A percentile compares a stretch with the other conserved stretches of the same genome.
These are phyloP conservation scores for Perilla frutescens DNA, from an alignment of 257 asterid species.

Conservation along the genomic window DNA sequence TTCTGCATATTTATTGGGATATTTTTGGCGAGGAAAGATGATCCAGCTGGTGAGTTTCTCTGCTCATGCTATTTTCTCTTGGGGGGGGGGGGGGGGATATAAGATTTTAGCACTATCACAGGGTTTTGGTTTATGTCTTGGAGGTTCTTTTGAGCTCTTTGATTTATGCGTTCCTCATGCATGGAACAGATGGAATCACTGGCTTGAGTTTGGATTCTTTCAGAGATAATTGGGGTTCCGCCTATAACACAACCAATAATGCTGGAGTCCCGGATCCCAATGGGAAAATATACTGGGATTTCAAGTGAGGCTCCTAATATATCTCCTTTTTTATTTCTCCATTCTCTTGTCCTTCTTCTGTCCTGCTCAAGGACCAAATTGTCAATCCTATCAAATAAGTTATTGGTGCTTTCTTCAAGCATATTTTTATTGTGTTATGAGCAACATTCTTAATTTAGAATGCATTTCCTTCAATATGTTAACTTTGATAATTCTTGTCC, in stretches of 20 bases:
- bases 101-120: slow-evolving; percentile 6
- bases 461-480: slow-evolving; percentile 23
- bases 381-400: slow-evolving; percentile 21
- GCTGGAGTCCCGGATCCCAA: slow-evolving; percentile 98
- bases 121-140: neutral
- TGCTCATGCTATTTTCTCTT: slow-evolving; percentile 26
- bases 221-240: slow-evolving; percentile 81
- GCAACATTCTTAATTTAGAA: slow-evolving; percentile 1
- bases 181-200: slow-evolving; percentile 83
- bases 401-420: slow-evolving; percentile 17
- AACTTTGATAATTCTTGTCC: neutral
- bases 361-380: slow-evolving; percentile 26
- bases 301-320: slow-evolving; percentile 68
- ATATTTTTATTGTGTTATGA: neutral
- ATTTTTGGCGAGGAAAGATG: slow-evolving; percentile 70
- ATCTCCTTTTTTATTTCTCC: slow-evolving; percentile 26
- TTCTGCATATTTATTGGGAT: slow-evolving; percentile 89
- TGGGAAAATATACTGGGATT: slow-evolving; percentile 83
- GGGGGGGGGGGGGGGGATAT: neutral
- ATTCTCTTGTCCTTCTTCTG: slow-evolving; percentile 13
- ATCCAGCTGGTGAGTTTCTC: slow-evolving; percentile 69
- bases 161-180: slow-evolving; percentile 38
- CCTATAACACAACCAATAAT: slow-evolving; percentile 84
- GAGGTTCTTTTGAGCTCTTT: slow-evolving; percentile 24
- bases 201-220: slow-evolving; percentile 87